Evolutionary conservation across 2,329 filamentous ascomycete species (phyloP), one percentile per base, ranked within the genome.

Genomic region (Alternaria ventricosa): DNA sequence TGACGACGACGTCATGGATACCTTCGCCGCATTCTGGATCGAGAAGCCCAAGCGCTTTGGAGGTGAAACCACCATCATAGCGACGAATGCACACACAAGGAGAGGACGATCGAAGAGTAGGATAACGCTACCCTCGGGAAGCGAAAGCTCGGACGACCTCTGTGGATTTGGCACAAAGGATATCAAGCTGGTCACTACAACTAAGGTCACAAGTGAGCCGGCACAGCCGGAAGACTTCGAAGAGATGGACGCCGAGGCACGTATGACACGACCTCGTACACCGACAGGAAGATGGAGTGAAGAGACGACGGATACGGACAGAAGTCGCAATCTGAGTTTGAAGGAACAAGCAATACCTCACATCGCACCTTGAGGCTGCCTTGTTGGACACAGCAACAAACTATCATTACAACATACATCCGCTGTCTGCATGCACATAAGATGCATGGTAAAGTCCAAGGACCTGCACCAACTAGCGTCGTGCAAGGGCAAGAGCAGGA

Each of bases 11-110:
- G 78, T 69, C 60, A 80, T 76, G 57, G 64, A 81, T 66, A 73
- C 78, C 61, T 81, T 81, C 63, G 64, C 75, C 7, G 64, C 72
- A 1, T 79, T 80, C 68, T 79, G 78, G 65, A 50, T 73, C 13
- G 76, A 73, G 23, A 67, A 70, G 7, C 65, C 71, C 1, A 75
- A 75, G 9, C 80, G 80, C 13, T 82, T 84, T 59, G 82, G 83
- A 18, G 85, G 82, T 13, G 82, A 81, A 5, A 83, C 83, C 20
- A 81, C 80, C 20, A 82, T 85, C 58, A 80, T 76, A 64, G 76
- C 77, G 9, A 60, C 64, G 23, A 53, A 65, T 9, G 28, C 56
- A 36, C 44, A 49, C 11, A 15, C 25, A 11, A 62, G 51, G 25
- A 51, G 28, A 8, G 60, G 68, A 15, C 58, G 64, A 2, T 64